Conservation (phyloP, 2,329 filamentous ascomycete species). For the Emergomyces pasteurianus region DNA sequence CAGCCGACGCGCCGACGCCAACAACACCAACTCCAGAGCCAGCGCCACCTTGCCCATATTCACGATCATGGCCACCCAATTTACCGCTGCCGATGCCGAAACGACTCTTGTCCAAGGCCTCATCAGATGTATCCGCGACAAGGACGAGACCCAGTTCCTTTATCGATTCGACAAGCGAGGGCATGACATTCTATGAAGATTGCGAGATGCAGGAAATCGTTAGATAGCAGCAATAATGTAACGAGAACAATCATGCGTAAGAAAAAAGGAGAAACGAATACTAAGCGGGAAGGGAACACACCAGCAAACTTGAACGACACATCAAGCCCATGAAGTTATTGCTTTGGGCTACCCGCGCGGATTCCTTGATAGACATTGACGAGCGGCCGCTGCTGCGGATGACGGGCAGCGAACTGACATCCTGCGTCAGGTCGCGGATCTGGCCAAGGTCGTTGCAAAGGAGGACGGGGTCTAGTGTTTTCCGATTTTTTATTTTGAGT, state of each 20-base stretch:
- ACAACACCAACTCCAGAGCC: background rate
- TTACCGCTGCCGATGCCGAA: conserved; percentile 8
- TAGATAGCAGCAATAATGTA: background rate
- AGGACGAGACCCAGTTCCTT: conserved; percentile 88
- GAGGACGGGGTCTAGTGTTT: conserved; percentile 66
- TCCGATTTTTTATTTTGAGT: background rate
- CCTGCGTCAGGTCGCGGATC: conserved; percentile 28
- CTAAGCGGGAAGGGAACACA: conserved; percentile 36
- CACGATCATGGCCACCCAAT: background rate
- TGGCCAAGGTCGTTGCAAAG: conserved; percentile 81
- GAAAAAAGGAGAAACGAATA: background rate
- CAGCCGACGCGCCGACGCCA: conserved; percentile 18
- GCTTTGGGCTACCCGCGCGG: conserved; percentile 78
- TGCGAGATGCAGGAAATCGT: conserved; percentile 4
- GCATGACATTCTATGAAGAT: conserved; percentile 67
- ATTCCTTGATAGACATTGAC: conserved; percentile 84
- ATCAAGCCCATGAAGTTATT: conserved; percentile 99
- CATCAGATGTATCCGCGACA: conserved; percentile 71
- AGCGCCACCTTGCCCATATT: background rate
- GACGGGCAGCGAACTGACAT: conserved; percentile 28
- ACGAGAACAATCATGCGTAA: background rate
- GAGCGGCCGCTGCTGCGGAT: conserved; percentile 54
- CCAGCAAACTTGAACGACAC: conserved; percentile 74
- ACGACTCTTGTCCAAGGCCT: conserved; percentile 24
- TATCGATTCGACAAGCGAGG: conserved; percentile 81